A percentile compares a stretch with the other conserved stretches of the same genome.
These are phyloP conservation scores for Aureobasidium sp. DNA, from an alignment of 2,329 filamentous ascomycete genomes.

Conservation along the genomic window DNA sequence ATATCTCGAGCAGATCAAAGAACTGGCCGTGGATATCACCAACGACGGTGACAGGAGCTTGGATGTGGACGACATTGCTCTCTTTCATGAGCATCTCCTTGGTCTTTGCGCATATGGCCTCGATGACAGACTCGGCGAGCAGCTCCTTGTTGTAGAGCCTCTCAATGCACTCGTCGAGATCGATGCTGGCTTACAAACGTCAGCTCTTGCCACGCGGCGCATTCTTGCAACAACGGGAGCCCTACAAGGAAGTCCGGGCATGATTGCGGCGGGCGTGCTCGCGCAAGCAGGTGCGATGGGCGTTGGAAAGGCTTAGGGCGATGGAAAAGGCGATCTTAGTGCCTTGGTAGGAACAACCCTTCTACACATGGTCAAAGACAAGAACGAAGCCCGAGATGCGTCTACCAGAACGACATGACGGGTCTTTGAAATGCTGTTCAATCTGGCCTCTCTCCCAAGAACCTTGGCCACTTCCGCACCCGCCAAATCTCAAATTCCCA, in stretches of 20 bases:
- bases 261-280: conserved; percentile 20
- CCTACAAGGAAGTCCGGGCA: conserved; percentile 47
- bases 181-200: conserved; percentile 67
- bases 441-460: background rate
- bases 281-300: background rate
- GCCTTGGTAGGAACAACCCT: background rate
- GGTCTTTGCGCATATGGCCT: conserved; percentile 98
- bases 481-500: conserved; percentile 1
- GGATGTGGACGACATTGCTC: conserved; percentile 98
- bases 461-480: background rate
- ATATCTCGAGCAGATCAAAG: conserved; percentile 98
- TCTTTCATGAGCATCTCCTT: conserved; percentile 99
- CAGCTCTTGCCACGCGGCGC: conserved; percentile 12
- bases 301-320: background rate
- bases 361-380: conserved; percentile 6
- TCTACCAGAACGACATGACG: conserved; percentile 5
- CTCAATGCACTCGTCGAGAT: conserved; percentile 97
- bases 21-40: conserved; percentile 99
- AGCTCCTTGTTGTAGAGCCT: conserved; percentile 96
- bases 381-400: background rate
- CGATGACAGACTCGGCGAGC: conserved; percentile 93
- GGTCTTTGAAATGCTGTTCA: background rate
- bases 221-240: background rate
- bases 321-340: background rate
- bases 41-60: conserved; percentile 91